These are phyloP conservation scores for Neonectria hederae DNA, from an alignment of 2,329 filamentous ascomycete species.

Conservation along the genomic window DNA sequence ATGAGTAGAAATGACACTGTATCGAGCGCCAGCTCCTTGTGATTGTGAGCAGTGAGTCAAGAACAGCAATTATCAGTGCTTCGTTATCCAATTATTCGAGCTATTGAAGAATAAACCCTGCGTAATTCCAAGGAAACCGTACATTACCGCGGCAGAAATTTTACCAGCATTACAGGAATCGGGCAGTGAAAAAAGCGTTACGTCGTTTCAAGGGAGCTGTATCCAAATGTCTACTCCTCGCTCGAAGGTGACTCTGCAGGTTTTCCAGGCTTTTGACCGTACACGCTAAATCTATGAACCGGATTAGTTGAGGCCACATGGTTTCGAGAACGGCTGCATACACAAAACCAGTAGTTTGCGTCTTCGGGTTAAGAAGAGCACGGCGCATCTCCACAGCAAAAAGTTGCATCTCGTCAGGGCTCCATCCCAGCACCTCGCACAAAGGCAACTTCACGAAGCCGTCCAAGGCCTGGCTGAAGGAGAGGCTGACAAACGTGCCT, in stretches of 20 bases:
- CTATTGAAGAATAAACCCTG: too few species aligned
- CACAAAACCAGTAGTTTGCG: constrained; percentile 29
- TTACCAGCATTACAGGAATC: too few species aligned
- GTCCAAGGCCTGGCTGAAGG: constrained; percentile 37
- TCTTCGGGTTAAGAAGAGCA: constrained; percentile 27
- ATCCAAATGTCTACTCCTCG: background rate
- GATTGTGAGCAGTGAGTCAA: too few species aligned
- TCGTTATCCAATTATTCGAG: too few species aligned
- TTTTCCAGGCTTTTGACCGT: background rate
- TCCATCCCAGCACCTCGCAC: constrained; percentile 35
- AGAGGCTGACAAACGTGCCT: constrained; percentile 33
- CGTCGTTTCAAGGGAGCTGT: too few species aligned
- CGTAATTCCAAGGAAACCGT: too few species aligned
- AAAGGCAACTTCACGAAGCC: constrained; percentile 37
- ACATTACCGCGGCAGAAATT: too few species aligned
- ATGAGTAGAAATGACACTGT: too few species aligned
- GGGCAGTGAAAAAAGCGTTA: too few species aligned
- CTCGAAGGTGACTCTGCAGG: background rate
- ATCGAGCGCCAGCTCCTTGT: too few species aligned
- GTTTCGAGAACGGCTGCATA: constrained; percentile 5
- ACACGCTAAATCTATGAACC: background rate
- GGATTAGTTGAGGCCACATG: background rate
- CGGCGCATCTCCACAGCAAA: constrained; percentile 37
- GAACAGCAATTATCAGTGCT: too few species aligned
- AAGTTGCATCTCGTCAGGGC: constrained; percentile 32